Percentiles rank a stretch among this genome's conserved stretches.
These are phyloP conservation scores for Suillus bovinus DNA, from an alignment of 768 basidiomycete genomes.

Conservation along the genomic window DNA sequence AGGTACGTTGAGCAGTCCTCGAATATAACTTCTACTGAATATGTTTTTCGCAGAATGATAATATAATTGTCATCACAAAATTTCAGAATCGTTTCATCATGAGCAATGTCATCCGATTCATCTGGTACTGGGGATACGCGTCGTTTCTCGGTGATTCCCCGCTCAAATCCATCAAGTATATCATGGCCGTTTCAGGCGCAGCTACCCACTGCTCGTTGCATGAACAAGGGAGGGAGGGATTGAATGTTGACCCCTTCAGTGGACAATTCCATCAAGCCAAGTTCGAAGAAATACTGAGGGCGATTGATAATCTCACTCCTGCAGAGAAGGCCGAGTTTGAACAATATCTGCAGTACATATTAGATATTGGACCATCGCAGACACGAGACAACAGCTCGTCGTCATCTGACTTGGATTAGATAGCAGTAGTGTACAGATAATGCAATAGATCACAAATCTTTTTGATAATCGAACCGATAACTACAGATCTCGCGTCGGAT, in stretches of 20 bases:
- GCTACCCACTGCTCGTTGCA: neutral
- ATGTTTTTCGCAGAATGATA: neutral
- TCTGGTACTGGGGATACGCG: neutral
- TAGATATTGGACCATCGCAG: too few relatives aligned
- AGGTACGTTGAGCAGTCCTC: neutral
- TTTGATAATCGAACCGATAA: too few relatives aligned
- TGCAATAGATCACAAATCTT: too few relatives aligned
- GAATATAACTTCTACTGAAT: neutral
- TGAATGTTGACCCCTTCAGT: neutral
- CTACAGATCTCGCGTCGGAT: too few relatives aligned
- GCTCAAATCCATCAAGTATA: neutral
- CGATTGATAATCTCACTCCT: too few relatives aligned
- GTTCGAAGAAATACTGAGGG: neutral
- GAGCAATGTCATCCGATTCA: neutral
- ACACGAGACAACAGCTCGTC: too few relatives aligned
- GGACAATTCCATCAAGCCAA: neutral
- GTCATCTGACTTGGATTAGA: too few relatives aligned
- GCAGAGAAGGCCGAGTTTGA: too few relatives aligned
- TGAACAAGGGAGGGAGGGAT: neutral
- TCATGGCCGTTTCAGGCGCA: neutral
- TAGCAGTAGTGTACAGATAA: too few relatives aligned
- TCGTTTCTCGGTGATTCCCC: neutral
- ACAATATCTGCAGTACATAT: too few relatives aligned
- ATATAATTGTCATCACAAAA: neutral
- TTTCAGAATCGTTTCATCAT: neutral